phyloP scores from a whole-genome alignment of 2,329 filamentous ascomycete genomes.

The Fusarium sp. region DNA sequence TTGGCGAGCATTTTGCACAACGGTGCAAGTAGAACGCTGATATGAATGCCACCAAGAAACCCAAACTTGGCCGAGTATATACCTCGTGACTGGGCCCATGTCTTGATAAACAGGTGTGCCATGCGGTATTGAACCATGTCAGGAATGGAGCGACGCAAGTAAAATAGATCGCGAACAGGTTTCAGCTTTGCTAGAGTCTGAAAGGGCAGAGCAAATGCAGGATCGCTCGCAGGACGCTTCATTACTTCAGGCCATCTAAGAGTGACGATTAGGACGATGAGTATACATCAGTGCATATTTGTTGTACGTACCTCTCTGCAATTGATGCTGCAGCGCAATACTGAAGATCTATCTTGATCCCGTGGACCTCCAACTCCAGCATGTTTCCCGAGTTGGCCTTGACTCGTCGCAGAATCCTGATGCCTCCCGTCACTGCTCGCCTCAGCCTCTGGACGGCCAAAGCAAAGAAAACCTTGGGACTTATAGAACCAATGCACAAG shows the following conservation, averaged over 20 bases:
- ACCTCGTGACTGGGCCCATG: constrained; percentile 72
- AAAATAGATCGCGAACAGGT: constrained; percentile 71
- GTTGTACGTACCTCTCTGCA: constrained; percentile 57
- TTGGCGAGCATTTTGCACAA: constrained; percentile 67
- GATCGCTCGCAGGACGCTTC: constrained; percentile 61
- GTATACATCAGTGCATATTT: background rate
- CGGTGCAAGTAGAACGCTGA: constrained; percentile 70
- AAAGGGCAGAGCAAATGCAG: constrained; percentile 66
- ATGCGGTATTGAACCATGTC: constrained; percentile 68
- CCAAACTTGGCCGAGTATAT: constrained; percentile 75
- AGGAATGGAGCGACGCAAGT: constrained; percentile 70
- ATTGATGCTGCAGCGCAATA: constrained; percentile 72
- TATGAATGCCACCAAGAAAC: constrained; percentile 73
- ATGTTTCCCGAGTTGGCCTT: constrained; percentile 71
- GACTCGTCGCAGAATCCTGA: constrained; percentile 68
- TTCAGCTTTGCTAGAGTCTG: constrained; percentile 72
- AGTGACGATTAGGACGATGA: background rate
- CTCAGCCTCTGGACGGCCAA: constrained; percentile 67
- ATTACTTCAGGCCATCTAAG: constrained; percentile 60
- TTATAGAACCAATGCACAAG: constrained; percentile 72
- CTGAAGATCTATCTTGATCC: constrained; percentile 72
- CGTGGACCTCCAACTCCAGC: constrained; percentile 71
- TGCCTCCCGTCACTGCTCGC: constrained; percentile 55
- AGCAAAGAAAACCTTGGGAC: constrained; percentile 70
- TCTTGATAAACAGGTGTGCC: constrained; percentile 70